phyloP scores from a whole-genome alignment of 305 asterid genomes.

The Fraxinus nigra region DNA sequence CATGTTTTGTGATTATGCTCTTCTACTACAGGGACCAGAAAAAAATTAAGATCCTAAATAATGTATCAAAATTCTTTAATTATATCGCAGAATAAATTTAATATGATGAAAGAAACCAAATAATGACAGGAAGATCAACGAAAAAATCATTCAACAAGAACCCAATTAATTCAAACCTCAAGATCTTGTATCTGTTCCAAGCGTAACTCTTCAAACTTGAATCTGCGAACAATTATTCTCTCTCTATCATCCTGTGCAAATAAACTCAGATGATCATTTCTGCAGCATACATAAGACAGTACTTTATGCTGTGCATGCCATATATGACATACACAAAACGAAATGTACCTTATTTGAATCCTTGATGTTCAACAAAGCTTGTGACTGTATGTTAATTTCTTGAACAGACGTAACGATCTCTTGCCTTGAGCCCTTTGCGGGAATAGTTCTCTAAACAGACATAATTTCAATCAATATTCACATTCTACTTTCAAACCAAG shows the following conservation, averaged over 20 bases:
- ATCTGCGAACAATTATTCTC: conserved; percentile 80
- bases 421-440: conserved; percentile 77
- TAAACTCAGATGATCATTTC: conserved; percentile 17
- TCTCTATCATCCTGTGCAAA: conserved; percentile 89
- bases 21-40: neutral
- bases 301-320: neutral
- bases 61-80: neutral
- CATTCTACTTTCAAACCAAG: neutral
- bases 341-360: conserved; percentile 83
- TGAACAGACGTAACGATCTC: conserved; percentile 77
- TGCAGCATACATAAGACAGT: neutral
- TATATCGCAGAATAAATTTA: neutral
- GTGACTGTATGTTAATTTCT: conserved; percentile 81
- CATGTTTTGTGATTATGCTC: neutral
- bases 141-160: neutral
- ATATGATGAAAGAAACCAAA: neutral
- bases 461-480: conserved; percentile 22
- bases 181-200: conserved; percentile 97
- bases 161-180: conserved; percentile 56
- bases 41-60: neutral
- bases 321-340: neutral
- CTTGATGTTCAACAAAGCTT: conserved; percentile 71
- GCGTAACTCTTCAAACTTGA: conserved; percentile 92
- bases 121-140: conserved; percentile 14
- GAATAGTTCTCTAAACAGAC: conserved; percentile 55